phyloP scores from a whole-genome alignment of 345 rosid species.

The Eucalyptus lansdowneana region DNA sequence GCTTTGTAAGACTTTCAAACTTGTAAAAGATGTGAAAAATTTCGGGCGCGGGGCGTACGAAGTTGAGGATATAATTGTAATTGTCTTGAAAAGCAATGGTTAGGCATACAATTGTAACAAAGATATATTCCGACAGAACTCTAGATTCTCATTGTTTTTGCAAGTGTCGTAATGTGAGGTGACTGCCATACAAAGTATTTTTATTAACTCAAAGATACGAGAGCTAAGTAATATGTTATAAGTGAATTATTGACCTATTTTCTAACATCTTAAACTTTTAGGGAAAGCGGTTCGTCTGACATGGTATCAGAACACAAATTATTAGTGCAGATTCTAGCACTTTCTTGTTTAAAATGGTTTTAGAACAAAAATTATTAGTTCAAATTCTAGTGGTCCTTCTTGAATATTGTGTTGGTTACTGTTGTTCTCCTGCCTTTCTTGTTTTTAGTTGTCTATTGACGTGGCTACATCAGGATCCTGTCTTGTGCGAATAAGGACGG shows the following conservation, averaged over 20 bases:
- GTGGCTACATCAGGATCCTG: background rate
- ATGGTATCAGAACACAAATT: background rate
- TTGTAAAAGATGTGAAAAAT: background rate
- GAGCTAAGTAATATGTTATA: background rate
- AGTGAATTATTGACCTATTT: background rate
- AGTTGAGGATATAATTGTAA: background rate
- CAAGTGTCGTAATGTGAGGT: background rate
- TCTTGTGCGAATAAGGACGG: background rate
- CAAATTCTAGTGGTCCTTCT: background rate
- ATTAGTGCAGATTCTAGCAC: too few species aligned
- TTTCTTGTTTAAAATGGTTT: background rate
- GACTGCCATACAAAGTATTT: background rate
- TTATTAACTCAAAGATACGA: background rate
- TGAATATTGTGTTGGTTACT: too few species aligned
- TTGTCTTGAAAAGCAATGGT: background rate
- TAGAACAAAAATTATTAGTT: too few species aligned
- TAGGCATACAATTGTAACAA: background rate
- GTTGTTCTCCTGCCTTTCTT: too few species aligned
- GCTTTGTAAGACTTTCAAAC: background rate
- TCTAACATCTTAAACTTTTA: background rate
- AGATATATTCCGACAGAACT: background rate
- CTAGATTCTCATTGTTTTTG: background rate
- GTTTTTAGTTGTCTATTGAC: background rate
- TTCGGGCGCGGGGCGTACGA: background rate
- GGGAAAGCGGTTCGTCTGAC: background rate